These are phyloP conservation scores for Oropetium thomaeum DNA, from an alignment of 176 grass and related monocot genomes.

Conservation along the genomic window DNA sequence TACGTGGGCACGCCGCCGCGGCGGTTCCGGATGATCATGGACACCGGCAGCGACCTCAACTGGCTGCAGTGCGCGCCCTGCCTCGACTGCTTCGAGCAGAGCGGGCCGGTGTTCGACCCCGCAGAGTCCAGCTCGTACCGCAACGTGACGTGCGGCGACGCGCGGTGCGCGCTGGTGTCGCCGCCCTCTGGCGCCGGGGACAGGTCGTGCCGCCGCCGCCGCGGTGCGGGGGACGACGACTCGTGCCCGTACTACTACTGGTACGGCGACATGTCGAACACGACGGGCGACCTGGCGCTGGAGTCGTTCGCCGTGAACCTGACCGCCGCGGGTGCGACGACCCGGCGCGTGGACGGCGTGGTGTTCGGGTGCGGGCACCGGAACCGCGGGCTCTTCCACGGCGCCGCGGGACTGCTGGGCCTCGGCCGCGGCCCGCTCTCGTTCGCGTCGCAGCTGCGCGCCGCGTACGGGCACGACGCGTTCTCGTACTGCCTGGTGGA, in stretches of 20 bases:
- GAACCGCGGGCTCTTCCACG: constrained; percentile 95
- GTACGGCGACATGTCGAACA: constrained; percentile 96
- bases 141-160: constrained; percentile 73
- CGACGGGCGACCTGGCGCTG: constrained; percentile 78
- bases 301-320: constrained; percentile 95
- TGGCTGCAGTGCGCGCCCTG: constrained; percentile 97
- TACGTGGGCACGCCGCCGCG: constrained; percentile 86
- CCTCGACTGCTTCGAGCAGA: constrained; percentile 81
- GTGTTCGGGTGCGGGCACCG: constrained; percentile 85
- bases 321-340: constrained; percentile 39
- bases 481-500: constrained; percentile 99
- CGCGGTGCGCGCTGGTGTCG: constrained; percentile 56
- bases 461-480: constrained; percentile 64
- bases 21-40: constrained; percentile 84
- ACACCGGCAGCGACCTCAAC: constrained; percentile 97
- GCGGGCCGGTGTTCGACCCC: constrained; percentile 69
- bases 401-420: constrained; percentile 77
- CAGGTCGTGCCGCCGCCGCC: constrained; percentile 24
- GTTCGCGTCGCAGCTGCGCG: constrained; percentile 84
- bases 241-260: constrained; percentile 93
- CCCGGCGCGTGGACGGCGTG: constrained; percentile 62
- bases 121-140: constrained; percentile 62
- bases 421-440: constrained; percentile 86
- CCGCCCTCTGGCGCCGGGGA: background rate
- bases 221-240: constrained; percentile 20